A percentile compares a stretch with the other conserved stretches of the same genome.
Evolutionary conservation across 108 stramenopile genomes (phyloP).

Genomic region (Cyclotella kingstonii): DNA sequence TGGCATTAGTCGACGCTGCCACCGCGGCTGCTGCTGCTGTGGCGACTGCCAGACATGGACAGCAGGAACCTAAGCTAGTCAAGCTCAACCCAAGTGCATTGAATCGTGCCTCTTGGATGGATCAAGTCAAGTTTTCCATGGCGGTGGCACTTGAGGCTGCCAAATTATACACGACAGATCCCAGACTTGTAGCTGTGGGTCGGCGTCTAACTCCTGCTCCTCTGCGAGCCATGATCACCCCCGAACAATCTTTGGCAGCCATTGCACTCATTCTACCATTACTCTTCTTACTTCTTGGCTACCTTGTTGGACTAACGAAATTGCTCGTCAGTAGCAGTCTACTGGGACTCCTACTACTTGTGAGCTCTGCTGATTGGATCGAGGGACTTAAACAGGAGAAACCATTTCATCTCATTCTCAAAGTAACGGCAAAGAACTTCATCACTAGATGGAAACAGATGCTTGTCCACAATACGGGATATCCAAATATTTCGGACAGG

Average conservation of each 20-base stretch:
- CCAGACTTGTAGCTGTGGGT: conserved; percentile 6
- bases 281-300: conserved; percentile 9
- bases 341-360: conserved; percentile 9
- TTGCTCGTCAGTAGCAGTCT: conserved; percentile 21
- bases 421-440: conserved; percentile 17
- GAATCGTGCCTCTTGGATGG: conserved; percentile 23
- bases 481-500: conserved; percentile 25
- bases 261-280: conserved; percentile 5
- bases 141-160: conserved; percentile 13
- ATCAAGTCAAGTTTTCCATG: conserved; percentile 33
- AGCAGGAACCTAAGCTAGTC: conserved; percentile 17
- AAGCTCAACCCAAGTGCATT: conserved; percentile 37
- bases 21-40: conserved; percentile 12
- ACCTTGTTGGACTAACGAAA: conserved; percentile 31
- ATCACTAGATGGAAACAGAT: conserved; percentile 34
- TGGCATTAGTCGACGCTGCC: conserved; percentile 25
- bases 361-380: conserved; percentile 40
- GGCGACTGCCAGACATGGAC: not conserved
- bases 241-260: conserved; percentile 10
- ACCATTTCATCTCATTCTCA: conserved; percentile 23
- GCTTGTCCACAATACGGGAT: conserved; percentile 25
- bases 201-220: conserved; percentile 14
- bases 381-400: conserved; percentile 29
- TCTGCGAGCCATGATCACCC: conserved; percentile 14
- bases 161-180: conserved; percentile 13